Conservation (phyloP, 192 early-diverging fungal genomes). For the Linnemannia schmuckeri region DNA sequence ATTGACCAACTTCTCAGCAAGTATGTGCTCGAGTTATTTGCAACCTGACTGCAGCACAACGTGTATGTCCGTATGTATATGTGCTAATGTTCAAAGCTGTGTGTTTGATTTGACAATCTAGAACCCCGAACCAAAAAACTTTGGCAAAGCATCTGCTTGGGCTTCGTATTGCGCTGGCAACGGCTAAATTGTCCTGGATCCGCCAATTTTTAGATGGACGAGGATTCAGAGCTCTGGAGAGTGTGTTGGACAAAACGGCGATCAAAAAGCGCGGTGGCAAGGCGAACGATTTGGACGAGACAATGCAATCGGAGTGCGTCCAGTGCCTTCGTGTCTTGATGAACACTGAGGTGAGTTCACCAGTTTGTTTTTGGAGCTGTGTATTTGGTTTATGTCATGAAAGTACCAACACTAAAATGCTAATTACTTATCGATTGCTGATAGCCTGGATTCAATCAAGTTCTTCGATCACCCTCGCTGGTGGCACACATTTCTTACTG, state of each 20-base stretch:
- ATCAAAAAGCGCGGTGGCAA: constrained; percentile 57
- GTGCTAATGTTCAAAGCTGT: not conserved
- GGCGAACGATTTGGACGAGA: constrained; percentile 58
- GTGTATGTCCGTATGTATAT: no score
- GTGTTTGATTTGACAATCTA: constrained; percentile 10
- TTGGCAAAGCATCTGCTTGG: constrained; percentile 59
- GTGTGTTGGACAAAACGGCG: constrained; percentile 58
- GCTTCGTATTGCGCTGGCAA: constrained; percentile 59
- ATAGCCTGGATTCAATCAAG: constrained; percentile 62
- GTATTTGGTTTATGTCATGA: constrained; percentile 6
- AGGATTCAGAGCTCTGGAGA: constrained; percentile 66
- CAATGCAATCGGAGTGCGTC: constrained; percentile 62
- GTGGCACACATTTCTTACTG: constrained; percentile 55
- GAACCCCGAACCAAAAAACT: constrained; percentile 53
- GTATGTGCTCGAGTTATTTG: not conserved
- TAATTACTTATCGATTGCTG: not conserved
- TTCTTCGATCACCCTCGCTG: constrained; percentile 51
- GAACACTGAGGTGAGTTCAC: constrained; percentile 62
- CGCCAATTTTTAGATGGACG: constrained; percentile 59
- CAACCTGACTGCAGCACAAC: not conserved
- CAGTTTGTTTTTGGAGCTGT: not conserved
- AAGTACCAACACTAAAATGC: not conserved
- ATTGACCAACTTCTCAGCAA: constrained; percentile 56
- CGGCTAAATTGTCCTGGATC: constrained; percentile 64
- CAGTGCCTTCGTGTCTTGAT: constrained; percentile 63